phyloP scores from a whole-genome alignment of 352 stramenopile genomes.

The Globisporangium perplexum region DNA sequence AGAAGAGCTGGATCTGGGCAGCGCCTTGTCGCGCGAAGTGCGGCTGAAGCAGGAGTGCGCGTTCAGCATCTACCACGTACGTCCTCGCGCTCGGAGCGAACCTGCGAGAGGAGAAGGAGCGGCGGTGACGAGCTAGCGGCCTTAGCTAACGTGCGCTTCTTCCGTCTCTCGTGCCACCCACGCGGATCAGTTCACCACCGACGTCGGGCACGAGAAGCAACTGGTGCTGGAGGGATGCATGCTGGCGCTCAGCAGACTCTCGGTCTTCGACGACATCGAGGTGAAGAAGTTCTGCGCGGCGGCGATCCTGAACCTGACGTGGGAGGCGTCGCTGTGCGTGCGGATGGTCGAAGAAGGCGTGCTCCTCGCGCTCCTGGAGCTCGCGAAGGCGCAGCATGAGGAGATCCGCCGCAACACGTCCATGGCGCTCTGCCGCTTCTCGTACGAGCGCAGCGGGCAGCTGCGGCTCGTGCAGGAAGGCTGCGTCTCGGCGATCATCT shows the following conservation, averaged over 20 bases:
- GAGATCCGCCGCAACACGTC: conserved; percentile 80
- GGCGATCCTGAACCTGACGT: conserved; percentile 76
- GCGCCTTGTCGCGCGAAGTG: conserved; percentile 42
- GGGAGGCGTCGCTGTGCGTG: conserved; percentile 29
- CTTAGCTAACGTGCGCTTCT: background rate
- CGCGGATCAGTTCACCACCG: conserved; percentile 45
- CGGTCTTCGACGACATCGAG: conserved; percentile 74
- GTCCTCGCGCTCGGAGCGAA: conserved; percentile 2
- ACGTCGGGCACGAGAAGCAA: conserved; percentile 53
- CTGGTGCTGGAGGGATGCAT: conserved; percentile 79
- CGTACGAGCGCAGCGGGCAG: conserved; percentile 65
- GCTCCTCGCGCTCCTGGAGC: conserved; percentile 59
- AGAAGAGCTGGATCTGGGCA: conserved; percentile 35
- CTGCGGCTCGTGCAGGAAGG: conserved; percentile 75
- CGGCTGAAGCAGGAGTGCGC: conserved; percentile 75
- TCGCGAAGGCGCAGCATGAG: conserved; percentile 75
- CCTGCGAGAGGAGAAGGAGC: background rate
- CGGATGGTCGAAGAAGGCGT: conserved; percentile 77
- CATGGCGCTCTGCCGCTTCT: conserved; percentile 79
- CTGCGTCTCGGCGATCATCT: conserved; percentile 77
- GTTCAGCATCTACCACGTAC: conserved; percentile 76
- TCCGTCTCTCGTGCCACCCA: background rate
- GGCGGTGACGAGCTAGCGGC: background rate
- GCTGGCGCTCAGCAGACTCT: conserved; percentile 62
- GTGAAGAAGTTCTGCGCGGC: conserved; percentile 81